phyloP scores from a whole-genome alignment of 2,329 filamentous ascomycete species.

The Neofusicoccum laricinum region DNA sequence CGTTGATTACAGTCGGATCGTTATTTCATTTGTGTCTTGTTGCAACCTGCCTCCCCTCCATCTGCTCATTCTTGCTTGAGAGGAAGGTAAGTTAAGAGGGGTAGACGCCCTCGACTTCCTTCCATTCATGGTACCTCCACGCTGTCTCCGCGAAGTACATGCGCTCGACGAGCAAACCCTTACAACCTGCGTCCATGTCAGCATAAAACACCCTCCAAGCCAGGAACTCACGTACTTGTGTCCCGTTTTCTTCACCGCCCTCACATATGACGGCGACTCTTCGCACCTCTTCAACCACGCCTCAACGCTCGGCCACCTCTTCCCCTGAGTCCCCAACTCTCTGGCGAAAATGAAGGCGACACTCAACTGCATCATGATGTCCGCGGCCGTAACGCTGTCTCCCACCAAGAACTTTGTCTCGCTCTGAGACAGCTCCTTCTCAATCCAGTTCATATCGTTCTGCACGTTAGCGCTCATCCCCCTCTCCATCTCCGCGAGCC shows the following conservation, averaged over 20 bases:
- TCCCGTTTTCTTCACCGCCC: constrained; percentile 42
- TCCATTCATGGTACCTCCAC: too few relatives aligned
- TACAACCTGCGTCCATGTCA: not conserved
- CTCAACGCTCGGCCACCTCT: constrained; percentile 31
- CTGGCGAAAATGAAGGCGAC: constrained; percentile 39
- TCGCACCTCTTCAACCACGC: constrained; percentile 39
- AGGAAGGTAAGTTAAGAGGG: too few relatives aligned
- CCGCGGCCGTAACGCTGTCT: constrained; percentile 41
- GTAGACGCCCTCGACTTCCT: too few relatives aligned
- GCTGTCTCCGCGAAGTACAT: too few relatives aligned
- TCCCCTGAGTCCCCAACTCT: constrained; percentile 36
- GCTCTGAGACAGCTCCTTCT: constrained; percentile 40
- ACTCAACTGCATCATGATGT: constrained; percentile 47
- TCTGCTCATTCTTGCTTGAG: too few relatives aligned
- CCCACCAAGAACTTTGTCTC: constrained; percentile 41
- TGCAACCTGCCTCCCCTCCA: too few relatives aligned
- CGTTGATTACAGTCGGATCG: not conserved
- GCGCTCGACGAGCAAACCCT: too few relatives aligned
- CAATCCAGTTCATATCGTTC: constrained; percentile 46
- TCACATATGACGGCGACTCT: constrained; percentile 33
- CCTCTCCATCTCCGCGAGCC: constrained; percentile 35
- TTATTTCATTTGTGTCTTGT: not conserved
- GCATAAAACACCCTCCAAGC: not conserved
- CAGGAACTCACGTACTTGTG: not conserved
- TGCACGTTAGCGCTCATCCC: constrained; percentile 42